These are phyloP conservation scores for Aspergillus carlsbadensis DNA, from an alignment of 495 filamentous ascomycete species.

Conservation along the genomic window DNA sequence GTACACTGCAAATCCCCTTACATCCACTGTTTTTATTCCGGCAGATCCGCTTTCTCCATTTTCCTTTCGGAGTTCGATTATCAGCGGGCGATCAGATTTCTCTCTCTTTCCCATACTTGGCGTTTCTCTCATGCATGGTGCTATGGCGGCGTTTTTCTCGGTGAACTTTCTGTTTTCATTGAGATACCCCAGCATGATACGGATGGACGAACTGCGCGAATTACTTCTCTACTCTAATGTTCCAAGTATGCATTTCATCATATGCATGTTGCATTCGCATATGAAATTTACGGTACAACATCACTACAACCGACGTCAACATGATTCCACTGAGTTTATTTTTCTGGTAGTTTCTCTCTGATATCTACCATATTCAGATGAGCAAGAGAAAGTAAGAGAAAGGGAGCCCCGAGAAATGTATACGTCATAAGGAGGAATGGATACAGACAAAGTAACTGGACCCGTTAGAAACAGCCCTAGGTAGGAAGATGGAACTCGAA, in stretches of 20 bases:
- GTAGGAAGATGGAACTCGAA: neutral
- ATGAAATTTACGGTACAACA: too few species aligned
- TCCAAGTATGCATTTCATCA: neutral
- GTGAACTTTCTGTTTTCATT: neutral
- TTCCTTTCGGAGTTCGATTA: too few species aligned
- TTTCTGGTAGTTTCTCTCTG: too few species aligned
- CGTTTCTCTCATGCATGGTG: neutral
- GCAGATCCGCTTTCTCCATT: too few species aligned
- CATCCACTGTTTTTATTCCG: too few species aligned
- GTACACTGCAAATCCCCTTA: too few species aligned
- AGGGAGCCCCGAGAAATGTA: neutral
- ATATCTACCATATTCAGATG: too few species aligned
- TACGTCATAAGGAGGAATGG: neutral
- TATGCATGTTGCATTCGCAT: too few species aligned
- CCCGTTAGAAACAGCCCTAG: neutral
- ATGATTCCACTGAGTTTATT: too few species aligned
- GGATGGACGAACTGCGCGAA: neutral
- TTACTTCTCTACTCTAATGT: neutral
- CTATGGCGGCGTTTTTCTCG: neutral
- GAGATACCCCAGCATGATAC: slow-evolving; percentile 4
- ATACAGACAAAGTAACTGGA: neutral
- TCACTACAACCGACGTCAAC: too few species aligned
- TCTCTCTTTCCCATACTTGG: neutral
- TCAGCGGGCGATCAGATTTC: neutral
- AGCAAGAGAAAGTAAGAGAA: too few species aligned